Conservation (phyloP, 129 eudicot genomes). For the Glebionis coronaria region DNA sequence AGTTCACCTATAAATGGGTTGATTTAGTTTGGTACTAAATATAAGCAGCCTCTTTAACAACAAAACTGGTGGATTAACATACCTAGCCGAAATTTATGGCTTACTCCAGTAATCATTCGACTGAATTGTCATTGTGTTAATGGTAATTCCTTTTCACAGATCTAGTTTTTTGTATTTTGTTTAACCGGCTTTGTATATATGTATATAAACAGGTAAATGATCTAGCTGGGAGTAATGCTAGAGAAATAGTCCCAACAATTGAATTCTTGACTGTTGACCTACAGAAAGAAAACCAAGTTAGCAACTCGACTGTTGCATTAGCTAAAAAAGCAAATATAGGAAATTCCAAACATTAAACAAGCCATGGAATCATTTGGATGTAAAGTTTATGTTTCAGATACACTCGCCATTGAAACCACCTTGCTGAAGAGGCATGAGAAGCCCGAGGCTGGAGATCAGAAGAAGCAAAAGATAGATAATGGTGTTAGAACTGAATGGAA, state of each 20-base stretch:
- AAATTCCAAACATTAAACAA: slow-evolving; percentile 65
- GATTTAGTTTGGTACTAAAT: too few species aligned
- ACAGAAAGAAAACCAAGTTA: slow-evolving; percentile 54
- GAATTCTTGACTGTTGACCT: slow-evolving; percentile 69
- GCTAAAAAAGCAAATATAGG: slow-evolving; percentile 62
- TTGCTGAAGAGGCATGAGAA: slow-evolving; percentile 47
- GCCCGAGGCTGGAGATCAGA: slow-evolving; percentile 32
- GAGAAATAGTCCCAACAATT: slow-evolving; percentile 39
- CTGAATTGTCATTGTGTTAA: too few species aligned
- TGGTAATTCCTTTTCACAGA: background rate
- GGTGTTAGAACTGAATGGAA: slow-evolving; percentile 31
- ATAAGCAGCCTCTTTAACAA: too few species aligned
- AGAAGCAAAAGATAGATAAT: slow-evolving; percentile 58
- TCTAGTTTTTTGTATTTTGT: background rate
- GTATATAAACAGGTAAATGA: slow-evolving; percentile 64
- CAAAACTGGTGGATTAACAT: too few species aligned
- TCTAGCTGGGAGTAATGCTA: slow-evolving; percentile 55
- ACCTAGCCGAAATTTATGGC: too few species aligned
- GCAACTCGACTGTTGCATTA: slow-evolving; percentile 58
- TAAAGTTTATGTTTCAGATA: slow-evolving; percentile 63
- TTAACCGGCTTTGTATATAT: background rate
- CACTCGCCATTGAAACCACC: slow-evolving; percentile 54
- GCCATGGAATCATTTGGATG: slow-evolving; percentile 83
- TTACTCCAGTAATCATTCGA: too few species aligned
- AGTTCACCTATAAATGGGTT: too few species aligned